Evolutionary conservation across 2,329 filamentous ascomycete genomes (phyloP).

Genomic region (Trichophyton schoenleinii): DNA sequence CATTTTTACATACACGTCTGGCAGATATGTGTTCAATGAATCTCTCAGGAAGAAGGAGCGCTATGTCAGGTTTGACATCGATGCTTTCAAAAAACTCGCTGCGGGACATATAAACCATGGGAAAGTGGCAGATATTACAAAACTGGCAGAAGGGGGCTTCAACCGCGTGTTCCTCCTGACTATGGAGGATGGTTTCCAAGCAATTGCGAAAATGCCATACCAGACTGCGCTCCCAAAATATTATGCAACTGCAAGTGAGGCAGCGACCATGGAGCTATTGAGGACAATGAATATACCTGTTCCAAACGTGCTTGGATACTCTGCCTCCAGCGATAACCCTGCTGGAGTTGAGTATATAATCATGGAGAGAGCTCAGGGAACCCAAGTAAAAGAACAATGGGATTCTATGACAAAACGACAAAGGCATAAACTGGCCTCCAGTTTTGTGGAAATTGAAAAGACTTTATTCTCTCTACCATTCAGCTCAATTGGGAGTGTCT

Average conservation of each 20-base stretch:
- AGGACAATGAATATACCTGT: conserved; percentile 23
- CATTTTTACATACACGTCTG: conserved; percentile 11
- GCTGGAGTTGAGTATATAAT: conserved; percentile 32
- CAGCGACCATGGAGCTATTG: conserved; percentile 26
- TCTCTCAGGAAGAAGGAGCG: conserved; percentile 7
- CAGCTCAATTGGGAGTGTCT: conserved; percentile 7
- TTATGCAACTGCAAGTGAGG: conserved; percentile 23
- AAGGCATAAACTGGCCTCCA: conserved; percentile 13
- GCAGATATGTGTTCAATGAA: conserved; percentile 11
- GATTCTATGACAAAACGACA: conserved; percentile 10
- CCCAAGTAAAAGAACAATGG: conserved; percentile 23
- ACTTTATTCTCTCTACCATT: conserved; percentile 8
- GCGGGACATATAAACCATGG: conserved; percentile 5
- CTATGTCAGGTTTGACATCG: conserved; percentile 10
- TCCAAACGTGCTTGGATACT: conserved; percentile 26
- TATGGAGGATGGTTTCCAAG: conserved; percentile 15
- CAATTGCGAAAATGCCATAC: conserved; percentile 20
- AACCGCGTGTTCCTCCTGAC: conserved; percentile 17
- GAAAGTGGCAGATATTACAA: conserved; percentile 10
- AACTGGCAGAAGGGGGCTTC: conserved; percentile 17
- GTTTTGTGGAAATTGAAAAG: conserved; percentile 11
- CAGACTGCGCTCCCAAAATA: conserved; percentile 15
- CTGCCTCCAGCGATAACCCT: conserved; percentile 23
- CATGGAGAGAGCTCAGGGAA: conserved; percentile 25
- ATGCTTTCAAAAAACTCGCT: conserved; percentile 9